These are phyloP conservation scores for Rhododendron henanense DNA, from an alignment of 148 eudicot species.

Conservation along the genomic window DNA sequence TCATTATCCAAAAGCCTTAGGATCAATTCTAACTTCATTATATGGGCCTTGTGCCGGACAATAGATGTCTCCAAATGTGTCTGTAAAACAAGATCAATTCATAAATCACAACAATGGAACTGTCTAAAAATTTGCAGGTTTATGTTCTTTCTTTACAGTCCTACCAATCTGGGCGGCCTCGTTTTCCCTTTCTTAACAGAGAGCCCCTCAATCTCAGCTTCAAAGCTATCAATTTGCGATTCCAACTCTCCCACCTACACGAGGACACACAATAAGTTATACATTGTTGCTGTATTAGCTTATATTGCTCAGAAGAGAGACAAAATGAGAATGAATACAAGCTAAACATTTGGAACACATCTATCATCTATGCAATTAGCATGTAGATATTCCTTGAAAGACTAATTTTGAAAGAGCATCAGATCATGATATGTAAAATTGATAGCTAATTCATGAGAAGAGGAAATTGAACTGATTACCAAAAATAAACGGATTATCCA, in stretches of 20 bases:
- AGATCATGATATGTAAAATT: neutral
- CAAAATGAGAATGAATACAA: neutral
- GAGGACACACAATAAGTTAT: conserved; percentile 13
- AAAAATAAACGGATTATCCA: neutral
- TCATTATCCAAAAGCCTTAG: conserved; percentile 89
- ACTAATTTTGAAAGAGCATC: neutral
- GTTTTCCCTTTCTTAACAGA: conserved; percentile 94
- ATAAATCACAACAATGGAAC: conserved; percentile 1
- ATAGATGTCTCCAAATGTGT: conserved; percentile 94
- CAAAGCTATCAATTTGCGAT: conserved; percentile 93
- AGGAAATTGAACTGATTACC: neutral
- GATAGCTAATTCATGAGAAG: neutral
- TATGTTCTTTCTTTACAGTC: conserved; percentile 13
- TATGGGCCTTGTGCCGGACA: conserved; percentile 92
- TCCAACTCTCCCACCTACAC: conserved; percentile 85
- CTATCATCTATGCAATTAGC: neutral
- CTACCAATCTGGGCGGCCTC: conserved; percentile 99
- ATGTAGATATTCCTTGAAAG: neutral
- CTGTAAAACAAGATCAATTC: conserved; percentile 32
- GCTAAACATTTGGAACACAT: neutral
- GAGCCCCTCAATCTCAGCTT: conserved; percentile 96
- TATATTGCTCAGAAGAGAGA: neutral
- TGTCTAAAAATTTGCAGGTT: conserved; percentile 3
- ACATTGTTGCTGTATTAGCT: neutral
- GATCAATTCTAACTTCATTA: conserved; percentile 87